Conservation (phyloP, 345 rosid species). For the Gynandropsis gynandra region DNA sequence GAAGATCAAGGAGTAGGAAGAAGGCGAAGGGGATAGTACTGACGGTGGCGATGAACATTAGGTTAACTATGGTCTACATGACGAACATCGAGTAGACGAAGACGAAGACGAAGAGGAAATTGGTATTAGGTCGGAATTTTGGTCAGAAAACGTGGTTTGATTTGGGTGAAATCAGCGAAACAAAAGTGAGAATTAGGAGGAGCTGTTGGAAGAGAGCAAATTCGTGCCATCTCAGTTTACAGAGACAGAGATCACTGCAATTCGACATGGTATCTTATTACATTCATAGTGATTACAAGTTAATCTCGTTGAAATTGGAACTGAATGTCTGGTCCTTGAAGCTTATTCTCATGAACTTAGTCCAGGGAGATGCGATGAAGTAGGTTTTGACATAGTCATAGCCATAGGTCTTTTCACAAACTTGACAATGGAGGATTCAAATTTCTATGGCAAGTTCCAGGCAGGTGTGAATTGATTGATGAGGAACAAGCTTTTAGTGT, state of each 20-base stretch:
- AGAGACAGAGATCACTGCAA: conserved; percentile 81
- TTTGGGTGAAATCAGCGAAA: conserved; percentile 55
- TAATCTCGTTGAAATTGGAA: conserved; percentile 68
- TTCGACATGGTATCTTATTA: conserved; percentile 64
- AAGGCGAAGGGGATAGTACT: conserved; percentile 22
- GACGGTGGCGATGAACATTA: conserved; percentile 47
- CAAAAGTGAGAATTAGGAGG: conserved; percentile 55
- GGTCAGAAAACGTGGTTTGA: conserved; percentile 67
- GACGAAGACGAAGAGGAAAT: conserved; percentile 27
- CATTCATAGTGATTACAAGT: conserved; percentile 57
- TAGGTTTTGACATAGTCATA: conserved; percentile 84
- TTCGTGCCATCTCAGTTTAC: conserved; percentile 84
- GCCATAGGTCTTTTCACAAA: conserved; percentile 86
- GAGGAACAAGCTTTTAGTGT: conserved; percentile 96
- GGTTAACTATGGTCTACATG: conserved; percentile 39
- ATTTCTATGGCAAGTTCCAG: conserved; percentile 78
- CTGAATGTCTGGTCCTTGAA: conserved; percentile 87
- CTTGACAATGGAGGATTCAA: conserved; percentile 46
- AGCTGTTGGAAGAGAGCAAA: conserved; percentile 86
- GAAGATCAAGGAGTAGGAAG: conserved; percentile 22
- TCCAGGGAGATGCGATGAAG: conserved; percentile 60
- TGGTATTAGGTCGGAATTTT: conserved; percentile 4
- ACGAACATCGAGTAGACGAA: conserved; percentile 33
- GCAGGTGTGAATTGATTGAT: conserved; percentile 88
- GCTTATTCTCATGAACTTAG: conserved; percentile 69